Evolutionary conservation across 75 land plant genomes (phyloP).

Genomic region (Adiantum capillusveneris): DNA sequence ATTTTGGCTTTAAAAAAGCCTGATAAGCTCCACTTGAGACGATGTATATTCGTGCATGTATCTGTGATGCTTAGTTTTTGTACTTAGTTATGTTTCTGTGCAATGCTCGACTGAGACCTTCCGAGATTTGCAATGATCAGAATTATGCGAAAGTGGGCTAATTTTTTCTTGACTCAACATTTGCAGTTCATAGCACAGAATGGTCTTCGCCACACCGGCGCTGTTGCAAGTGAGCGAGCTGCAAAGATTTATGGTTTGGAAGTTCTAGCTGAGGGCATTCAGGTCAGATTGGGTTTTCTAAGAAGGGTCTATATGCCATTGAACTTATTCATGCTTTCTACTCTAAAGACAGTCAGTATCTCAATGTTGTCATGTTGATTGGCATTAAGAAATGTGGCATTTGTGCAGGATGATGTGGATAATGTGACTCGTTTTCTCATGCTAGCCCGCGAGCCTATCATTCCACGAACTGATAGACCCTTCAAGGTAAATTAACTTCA

Average conservation of each 20-base stretch:
- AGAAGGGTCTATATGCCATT: neutral
- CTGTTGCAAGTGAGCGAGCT: conserved; percentile 85
- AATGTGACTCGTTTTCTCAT: conserved; percentile 86
- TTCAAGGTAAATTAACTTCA: conserved; percentile 97
- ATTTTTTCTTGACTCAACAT: conserved; percentile 5
- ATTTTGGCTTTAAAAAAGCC: too few species aligned
- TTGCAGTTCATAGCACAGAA: conserved; percentile 52
- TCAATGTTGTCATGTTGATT: neutral
- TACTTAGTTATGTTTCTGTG: too few species aligned
- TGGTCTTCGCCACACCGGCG: conserved; percentile 55
- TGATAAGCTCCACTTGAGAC: too few species aligned
- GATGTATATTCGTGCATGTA: too few species aligned
- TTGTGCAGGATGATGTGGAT: conserved; percentile 59
- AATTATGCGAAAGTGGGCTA: neutral
- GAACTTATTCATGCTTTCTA: neutral
- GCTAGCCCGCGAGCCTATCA: conserved; percentile 92
- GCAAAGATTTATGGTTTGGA: conserved; percentile 82
- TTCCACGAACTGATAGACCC: conserved; percentile 67
- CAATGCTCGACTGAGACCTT: too few species aligned
- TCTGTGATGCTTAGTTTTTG: too few species aligned
- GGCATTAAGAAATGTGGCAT: neutral
- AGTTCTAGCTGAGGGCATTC: conserved; percentile 61
- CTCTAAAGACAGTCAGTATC: too few species aligned
- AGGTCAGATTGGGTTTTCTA: conserved; percentile 27
- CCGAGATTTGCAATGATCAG: neutral